Percentiles rank a stretch among this genome's conserved stretches.
phyloP scores from a whole-genome alignment of 73 alveolate species.

The Paramecium tetraurelia region DNA sequence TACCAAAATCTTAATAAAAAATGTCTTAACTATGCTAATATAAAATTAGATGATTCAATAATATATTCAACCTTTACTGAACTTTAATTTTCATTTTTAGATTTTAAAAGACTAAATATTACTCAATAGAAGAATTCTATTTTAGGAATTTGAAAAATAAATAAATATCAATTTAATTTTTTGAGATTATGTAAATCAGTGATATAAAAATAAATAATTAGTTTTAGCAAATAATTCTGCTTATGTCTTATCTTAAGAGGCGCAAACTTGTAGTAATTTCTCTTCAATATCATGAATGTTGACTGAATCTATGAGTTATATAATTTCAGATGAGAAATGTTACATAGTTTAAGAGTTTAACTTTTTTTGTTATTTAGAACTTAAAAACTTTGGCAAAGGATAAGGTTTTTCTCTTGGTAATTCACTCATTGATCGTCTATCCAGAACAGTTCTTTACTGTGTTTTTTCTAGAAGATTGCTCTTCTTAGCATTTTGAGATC shows the following conservation, averaged over 20 bases:
- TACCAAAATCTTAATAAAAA: too few species aligned
- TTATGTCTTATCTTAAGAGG: background rate
- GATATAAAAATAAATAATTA: background rate
- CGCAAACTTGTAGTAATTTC: background rate
- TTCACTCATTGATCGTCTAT: background rate
- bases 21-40: too few species aligned
- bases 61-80: too few species aligned
- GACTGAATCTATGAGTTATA: background rate
- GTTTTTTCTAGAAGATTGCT: background rate
- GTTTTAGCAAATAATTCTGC: background rate
- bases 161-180: background rate
- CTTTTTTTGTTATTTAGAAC: background rate
- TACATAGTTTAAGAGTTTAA: background rate
- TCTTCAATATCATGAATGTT: background rate
- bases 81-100: too few species aligned
- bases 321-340: background rate
- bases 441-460: background rate
- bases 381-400: background rate
- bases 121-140: too few species aligned
- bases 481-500: background rate
- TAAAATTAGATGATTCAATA: too few species aligned
- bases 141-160: background rate
- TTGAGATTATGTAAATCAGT: slow-evolving; percentile 54
- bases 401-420: background rate
- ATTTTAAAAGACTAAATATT: too few species aligned